Conservation (phyloP, 2,329 filamentous ascomycete species). For the Magnaporthales sp. region DNA sequence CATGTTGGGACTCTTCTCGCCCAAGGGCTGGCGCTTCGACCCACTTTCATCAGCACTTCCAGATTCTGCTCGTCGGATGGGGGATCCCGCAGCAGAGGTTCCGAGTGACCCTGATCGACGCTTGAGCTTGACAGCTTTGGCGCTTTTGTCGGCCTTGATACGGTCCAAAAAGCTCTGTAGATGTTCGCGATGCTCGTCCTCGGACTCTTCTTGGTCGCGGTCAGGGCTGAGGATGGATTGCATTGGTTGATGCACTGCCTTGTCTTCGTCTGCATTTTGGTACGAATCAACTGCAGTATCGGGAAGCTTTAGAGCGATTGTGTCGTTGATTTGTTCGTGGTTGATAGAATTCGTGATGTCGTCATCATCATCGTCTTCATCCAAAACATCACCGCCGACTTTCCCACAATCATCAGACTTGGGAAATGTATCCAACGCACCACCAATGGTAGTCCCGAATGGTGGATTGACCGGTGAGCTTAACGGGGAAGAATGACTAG, state of each 20-base stretch:
- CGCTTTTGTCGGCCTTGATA: slow-evolving; percentile 16
- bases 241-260: too few relatives aligned
- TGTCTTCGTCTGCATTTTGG: not conserved
- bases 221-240: not conserved
- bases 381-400: not conserved
- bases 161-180: slow-evolving; percentile 25
- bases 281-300: slow-evolving; percentile 7
- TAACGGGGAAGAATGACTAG: not conserved
- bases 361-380: slow-evolving; percentile 3
- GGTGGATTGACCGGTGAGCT: not conserved
- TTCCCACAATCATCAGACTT: not conserved
- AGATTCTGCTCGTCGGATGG: slow-evolving; percentile 14
- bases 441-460: not conserved
- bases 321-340: slow-evolving; percentile 7
- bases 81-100: slow-evolving; percentile 21
- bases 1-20: slow-evolving; percentile 24
- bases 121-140: slow-evolving; percentile 10
- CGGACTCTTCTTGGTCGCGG: not conserved
- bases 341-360: slow-evolving; percentile 1
- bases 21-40: slow-evolving; percentile 20
- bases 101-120: slow-evolving; percentile 18
- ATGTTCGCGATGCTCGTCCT: slow-evolving; percentile 18
- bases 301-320: slow-evolving; percentile 8
- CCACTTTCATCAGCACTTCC: slow-evolving; percentile 5
- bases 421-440: not conserved